These are phyloP conservation scores for Mycena sanguinolenta DNA, from an alignment of 768 basidiomycete genomes.

Conservation along the genomic window DNA sequence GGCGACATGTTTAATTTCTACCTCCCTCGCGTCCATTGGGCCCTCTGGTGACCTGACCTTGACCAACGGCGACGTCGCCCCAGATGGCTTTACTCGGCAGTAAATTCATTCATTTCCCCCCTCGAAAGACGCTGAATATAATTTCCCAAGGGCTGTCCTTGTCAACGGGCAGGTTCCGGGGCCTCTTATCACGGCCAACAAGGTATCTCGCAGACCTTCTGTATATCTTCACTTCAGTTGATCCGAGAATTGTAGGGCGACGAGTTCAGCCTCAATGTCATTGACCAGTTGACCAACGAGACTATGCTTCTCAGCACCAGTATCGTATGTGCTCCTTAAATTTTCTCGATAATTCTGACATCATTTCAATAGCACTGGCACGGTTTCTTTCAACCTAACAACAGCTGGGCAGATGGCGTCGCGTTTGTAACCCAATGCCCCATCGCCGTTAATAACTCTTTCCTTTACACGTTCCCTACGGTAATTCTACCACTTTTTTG, in stretches of 20 bases:
- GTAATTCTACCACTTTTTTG: neutral
- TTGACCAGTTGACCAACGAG: constrained; percentile 52
- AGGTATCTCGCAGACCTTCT: neutral
- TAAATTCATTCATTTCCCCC: neutral
- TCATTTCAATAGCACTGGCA: constrained; percentile 64
- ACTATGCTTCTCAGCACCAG: constrained; percentile 53
- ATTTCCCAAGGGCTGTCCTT: neutral
- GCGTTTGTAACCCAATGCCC: constrained; percentile 53
- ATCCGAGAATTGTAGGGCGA: constrained; percentile 38
- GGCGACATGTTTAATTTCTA: constrained; percentile 18
- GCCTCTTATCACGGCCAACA: constrained; percentile 50
- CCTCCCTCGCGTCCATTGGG: constrained; percentile 31
- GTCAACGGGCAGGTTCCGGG: constrained; percentile 51
- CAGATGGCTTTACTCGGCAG: constrained; percentile 19
- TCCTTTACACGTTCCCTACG: constrained; percentile 18
- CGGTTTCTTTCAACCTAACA: constrained; percentile 49
- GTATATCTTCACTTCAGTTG: neutral
- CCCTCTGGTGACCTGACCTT: constrained; percentile 31
- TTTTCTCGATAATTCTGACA: neutral
- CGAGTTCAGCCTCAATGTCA: constrained; percentile 51
- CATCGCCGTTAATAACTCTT: constrained; percentile 40
- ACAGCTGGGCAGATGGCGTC: constrained; percentile 53
- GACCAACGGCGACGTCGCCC: constrained; percentile 22
- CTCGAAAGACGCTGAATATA: neutral
- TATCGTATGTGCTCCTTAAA: constrained; percentile 8